A percentile compares a stretch with the other conserved stretches of the same genome.
phyloP scores from a whole-genome alignment of 2,329 filamentous ascomycete species.

The Cylindrodendrum hubeiense region DNA sequence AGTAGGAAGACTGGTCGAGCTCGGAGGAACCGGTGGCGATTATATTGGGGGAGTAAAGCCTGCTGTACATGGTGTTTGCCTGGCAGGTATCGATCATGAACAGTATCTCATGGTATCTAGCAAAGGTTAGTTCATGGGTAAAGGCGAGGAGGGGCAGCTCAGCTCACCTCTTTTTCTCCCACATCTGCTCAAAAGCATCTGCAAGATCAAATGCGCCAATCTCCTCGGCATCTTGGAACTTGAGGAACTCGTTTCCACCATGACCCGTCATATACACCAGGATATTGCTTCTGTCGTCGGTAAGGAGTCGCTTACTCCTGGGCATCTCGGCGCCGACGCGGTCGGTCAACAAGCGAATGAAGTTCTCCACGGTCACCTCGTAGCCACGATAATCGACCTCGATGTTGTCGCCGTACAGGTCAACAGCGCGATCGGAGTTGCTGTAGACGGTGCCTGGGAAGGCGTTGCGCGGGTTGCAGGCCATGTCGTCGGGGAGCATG shows the following conservation, averaged over 20 bases:
- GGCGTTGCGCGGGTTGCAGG: constrained; percentile 97
- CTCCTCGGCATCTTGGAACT: constrained; percentile 98
- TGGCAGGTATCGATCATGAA: constrained; percentile 99
- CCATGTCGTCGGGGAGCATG: constrained; percentile 99
- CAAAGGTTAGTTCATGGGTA: constrained; percentile 14
- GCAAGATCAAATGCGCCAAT: constrained; percentile 96
- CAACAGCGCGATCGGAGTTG: constrained; percentile 94
- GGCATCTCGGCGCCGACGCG: constrained; percentile 95
- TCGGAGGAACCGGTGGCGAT: constrained; percentile 97
- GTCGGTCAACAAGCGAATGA: constrained; percentile 94
- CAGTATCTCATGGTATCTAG: constrained; percentile 91
- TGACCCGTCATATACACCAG: constrained; percentile 99
- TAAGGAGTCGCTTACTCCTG: constrained; percentile 91
- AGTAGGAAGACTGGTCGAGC: constrained; percentile 96
- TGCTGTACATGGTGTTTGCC: constrained; percentile 99
- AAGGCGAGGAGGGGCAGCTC: background rate
- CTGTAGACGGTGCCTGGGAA: constrained; percentile 99
- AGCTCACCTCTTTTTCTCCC: constrained; percentile 93
- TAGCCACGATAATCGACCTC: constrained; percentile 99
- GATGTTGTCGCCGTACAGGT: constrained; percentile 98
- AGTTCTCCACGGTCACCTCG: constrained; percentile 99
- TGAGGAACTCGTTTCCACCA: constrained; percentile 96
- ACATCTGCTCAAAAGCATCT: constrained; percentile 99
- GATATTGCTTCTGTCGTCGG: constrained; percentile 96
- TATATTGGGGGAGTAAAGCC: constrained; percentile 98